Base-by-base conservation (phyloP, 805 yeast genomes). In the Schwanniomyces polymorphus region DNA sequence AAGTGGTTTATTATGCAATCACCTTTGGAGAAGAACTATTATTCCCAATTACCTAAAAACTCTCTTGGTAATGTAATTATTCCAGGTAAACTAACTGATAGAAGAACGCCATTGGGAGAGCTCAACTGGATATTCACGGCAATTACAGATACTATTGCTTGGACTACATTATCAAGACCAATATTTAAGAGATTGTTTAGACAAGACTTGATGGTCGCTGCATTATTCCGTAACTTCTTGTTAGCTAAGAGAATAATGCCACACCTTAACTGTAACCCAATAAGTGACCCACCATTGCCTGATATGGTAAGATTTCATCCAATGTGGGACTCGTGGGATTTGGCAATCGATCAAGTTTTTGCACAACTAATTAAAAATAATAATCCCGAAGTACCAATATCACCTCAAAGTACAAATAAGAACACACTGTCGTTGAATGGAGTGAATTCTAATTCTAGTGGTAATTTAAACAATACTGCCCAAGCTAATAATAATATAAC, bases 281-380 rank as follows among this genome's bases (percentile, higher is more conserved):
- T 91, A 2, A 89, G 97, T 14, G 95, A 90, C 52, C 99, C 99
- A 1, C 90, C 88, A 8, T 70, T 94, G 33, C 98, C 99, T 0
- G 94, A 90, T 45, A 72, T 82, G 11, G 80, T 85, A 5, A 82
- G 88, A 41, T 79, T 81, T 51, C 97, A 94, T 61, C 83, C 95
- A 5, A 85, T 94, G 88, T 94, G 99, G 99, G 94, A 90, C 49
- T 85, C 97, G 0, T 94, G 99, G 98, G 98, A 94, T 61, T 74
- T 94, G 52, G 97, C 99, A 0, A 85, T 94, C 35, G 98, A 94
- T 63, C 97, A 94, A 61, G 95, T 95, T 4, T 71, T 94, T 39
- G 81, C 88, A 2, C 91, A 86, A 57, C 65, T 86, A 37, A 75
- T 86, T 44, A 79, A 78, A 43, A 68, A 65, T 47, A 57, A 64